Conservation (phyloP, 2,329 filamentous ascomycete species). For the Pseudocercospora vitis region DNA sequence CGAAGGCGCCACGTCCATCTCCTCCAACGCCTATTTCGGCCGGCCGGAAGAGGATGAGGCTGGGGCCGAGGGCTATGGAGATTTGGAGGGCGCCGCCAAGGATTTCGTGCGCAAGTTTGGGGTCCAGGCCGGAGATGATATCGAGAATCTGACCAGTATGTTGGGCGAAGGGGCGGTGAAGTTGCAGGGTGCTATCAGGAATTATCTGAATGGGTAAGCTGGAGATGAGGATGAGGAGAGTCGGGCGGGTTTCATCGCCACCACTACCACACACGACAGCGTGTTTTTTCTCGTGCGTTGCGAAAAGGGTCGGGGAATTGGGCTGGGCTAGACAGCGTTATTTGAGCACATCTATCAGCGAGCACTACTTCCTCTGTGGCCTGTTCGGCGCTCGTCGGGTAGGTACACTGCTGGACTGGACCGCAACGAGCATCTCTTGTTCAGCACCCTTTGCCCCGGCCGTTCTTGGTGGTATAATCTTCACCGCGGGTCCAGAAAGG, state of each 20-base stretch:
- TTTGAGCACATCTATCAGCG: not conserved
- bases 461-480: too few relatives aligned
- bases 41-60: conserved; percentile 72
- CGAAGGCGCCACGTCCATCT: conserved; percentile 88
- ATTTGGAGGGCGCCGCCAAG: conserved; percentile 89
- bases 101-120: conserved; percentile 95
- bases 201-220: conserved; percentile 39
- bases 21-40: conserved; percentile 96
- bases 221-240: not conserved
- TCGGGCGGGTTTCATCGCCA: not conserved
- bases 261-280: not conserved
- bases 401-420: too few relatives aligned
- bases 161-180: conserved; percentile 82
- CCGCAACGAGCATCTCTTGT: too few relatives aligned
- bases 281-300: not conserved
- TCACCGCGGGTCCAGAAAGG: too few relatives aligned
- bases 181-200: conserved; percentile 65
- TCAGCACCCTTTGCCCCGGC: too few relatives aligned
- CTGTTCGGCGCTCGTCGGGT: too few relatives aligned
- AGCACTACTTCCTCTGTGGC: too few relatives aligned
- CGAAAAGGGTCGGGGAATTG: not conserved
- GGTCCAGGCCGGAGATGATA: conserved; percentile 90
- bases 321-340: not conserved
- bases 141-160: conserved; percentile 82
- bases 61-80: conserved; percentile 70